Conservation (phyloP, 805 yeast genomes). For the Pichia kluyveri region DNA sequence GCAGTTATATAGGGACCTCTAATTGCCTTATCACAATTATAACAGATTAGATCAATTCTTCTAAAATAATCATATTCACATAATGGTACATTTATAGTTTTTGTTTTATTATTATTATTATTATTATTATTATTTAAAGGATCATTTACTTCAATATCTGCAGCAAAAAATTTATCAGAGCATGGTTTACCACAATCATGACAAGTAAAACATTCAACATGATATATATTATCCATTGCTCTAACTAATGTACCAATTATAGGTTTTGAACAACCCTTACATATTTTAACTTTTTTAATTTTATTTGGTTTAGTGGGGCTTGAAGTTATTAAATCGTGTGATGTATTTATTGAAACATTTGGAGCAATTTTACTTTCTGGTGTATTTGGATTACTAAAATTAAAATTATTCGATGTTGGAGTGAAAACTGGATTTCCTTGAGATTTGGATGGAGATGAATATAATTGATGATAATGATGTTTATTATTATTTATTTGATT, state of each 20-base stretch:
- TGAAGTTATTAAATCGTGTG: not conserved
- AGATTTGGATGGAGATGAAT: conserved; percentile 4
- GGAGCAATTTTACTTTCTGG: not conserved
- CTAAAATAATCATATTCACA: conserved; percentile 92
- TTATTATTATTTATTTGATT: conserved; percentile 3
- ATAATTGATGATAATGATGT: conserved; percentile 7
- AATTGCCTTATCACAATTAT: conserved; percentile 74
- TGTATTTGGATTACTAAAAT: not conserved
- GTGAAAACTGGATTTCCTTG: not conserved
- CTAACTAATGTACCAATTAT: conserved; percentile 75
- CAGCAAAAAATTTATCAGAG: conserved; percentile 83
- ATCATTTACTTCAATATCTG: conserved; percentile 31
- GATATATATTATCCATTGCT: conserved; percentile 72
- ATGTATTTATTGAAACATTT: not conserved
- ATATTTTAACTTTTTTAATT: conserved; percentile 28
- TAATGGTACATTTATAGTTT: conserved; percentile 41
- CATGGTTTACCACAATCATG: conserved; percentile 76
- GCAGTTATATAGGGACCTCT: conserved; percentile 94
- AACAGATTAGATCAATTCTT: conserved; percentile 77
- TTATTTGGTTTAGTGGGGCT: conserved; percentile 4
- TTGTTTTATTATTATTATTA: conserved; percentile 8
- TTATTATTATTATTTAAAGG: not conserved
- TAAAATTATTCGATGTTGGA: not conserved
- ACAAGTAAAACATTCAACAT: conserved; percentile 82
- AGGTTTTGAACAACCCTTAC: conserved; percentile 43